phyloP scores from a whole-genome alignment of 1,284 basidiomycete species.

The Cryptococcus wingfieldii region DNA sequence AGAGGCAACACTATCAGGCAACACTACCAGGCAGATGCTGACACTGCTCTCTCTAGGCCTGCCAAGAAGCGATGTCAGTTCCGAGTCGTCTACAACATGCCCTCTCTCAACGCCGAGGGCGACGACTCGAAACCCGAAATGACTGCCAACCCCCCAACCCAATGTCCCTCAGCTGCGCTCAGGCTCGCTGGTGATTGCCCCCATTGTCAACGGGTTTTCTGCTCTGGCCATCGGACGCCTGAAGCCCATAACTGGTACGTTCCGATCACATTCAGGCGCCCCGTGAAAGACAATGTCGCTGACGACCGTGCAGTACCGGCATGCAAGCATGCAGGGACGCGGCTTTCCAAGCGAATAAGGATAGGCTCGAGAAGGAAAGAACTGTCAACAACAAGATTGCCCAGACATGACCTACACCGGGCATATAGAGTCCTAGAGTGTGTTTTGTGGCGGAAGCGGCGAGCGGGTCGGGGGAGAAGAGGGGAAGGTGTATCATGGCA shows the following conservation, averaged over 20 bases:
- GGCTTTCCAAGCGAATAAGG: constrained; percentile 51
- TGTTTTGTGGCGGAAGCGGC: too few relatives aligned
- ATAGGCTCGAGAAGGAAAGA: constrained; percentile 47
- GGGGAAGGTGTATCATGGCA: not conserved
- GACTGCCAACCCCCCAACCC: constrained; percentile 40
- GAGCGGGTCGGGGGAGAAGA: too few relatives aligned
- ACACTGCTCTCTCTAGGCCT: constrained; percentile 30
- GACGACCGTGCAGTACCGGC: constrained; percentile 30
- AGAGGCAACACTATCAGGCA: not conserved
- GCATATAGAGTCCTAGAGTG: constrained; percentile 2
- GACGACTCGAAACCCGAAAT: constrained; percentile 31
- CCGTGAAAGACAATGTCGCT: constrained; percentile 1
- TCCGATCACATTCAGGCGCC: not conserved
- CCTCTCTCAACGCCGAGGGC: constrained; percentile 24
- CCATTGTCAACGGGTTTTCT: constrained; percentile 49
- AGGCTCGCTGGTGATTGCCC: constrained; percentile 49
- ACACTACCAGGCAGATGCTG: too few relatives aligned
- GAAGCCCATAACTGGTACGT: constrained; percentile 51
- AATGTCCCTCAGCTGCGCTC: constrained; percentile 47
- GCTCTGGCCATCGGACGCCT: constrained; percentile 48
- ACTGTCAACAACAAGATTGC: constrained; percentile 50
- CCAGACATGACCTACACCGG: constrained; percentile 27
- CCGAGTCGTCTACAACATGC: constrained; percentile 49
- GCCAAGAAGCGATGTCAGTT: constrained; percentile 49
- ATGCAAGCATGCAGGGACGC: constrained; percentile 50